These are phyloP conservation scores for Colletotrichum tabaci DNA, from an alignment of 2,329 filamentous ascomycete species.

Conservation along the genomic window DNA sequence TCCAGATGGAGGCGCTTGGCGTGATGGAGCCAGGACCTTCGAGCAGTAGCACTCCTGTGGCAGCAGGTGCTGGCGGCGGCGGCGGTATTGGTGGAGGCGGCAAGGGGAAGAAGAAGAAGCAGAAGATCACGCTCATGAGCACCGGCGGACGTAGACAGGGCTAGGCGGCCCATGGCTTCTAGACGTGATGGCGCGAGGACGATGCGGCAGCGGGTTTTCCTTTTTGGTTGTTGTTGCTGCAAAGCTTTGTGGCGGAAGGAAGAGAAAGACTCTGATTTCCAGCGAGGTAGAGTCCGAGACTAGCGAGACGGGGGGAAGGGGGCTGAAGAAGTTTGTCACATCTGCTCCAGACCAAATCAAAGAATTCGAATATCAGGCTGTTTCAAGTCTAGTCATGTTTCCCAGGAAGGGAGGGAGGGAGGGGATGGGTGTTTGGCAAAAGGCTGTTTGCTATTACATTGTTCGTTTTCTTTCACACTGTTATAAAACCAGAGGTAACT, in stretches of 20 bases:
- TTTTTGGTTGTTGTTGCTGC: background rate
- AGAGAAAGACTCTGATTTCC: slow-evolving; percentile 6
- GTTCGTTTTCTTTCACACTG: background rate
- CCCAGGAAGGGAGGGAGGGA: background rate
- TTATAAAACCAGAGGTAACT: background rate
- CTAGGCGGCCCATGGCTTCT: slow-evolving; percentile 41
- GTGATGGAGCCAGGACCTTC: slow-evolving; percentile 49
- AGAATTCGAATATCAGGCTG: background rate
- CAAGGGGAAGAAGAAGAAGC: slow-evolving; percentile 78
- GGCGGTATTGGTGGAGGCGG: slow-evolving; percentile 54
- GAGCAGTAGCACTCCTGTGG: slow-evolving; percentile 37
- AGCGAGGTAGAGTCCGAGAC: slow-evolving; percentile 10
- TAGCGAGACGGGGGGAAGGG: background rate
- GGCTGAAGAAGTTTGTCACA: slow-evolving; percentile 13
- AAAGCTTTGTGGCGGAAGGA: background rate
- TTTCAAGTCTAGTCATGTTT: background rate
- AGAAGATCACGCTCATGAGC: slow-evolving; percentile 81
- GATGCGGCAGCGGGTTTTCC: background rate
- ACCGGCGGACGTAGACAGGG: slow-evolving; percentile 70
- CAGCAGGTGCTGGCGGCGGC: slow-evolving; percentile 20
- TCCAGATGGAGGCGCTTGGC: slow-evolving; percentile 71
- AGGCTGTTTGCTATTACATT: background rate
- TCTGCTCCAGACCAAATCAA: slow-evolving; percentile 11
- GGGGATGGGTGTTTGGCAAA: background rate
- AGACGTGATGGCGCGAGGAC: background rate